Conservation (phyloP, 2,329 filamentous ascomycete species). For the Fusarium sp. region DNA sequence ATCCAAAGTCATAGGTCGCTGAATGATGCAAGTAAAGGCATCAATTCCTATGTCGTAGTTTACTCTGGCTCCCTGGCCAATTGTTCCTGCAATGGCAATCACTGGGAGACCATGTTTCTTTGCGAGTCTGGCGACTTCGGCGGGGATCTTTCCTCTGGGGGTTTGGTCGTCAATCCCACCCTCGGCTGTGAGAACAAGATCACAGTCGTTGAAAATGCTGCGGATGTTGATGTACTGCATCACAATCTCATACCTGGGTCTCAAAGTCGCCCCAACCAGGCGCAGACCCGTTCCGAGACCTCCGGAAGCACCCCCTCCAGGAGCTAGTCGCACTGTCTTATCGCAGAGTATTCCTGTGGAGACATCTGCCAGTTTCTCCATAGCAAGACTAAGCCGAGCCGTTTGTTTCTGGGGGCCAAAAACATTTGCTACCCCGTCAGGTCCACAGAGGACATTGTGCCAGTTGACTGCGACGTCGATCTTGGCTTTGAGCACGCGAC, state of each 20-base stretch:
- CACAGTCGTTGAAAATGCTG: slow-evolving; percentile 61
- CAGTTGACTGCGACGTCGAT: slow-evolving; percentile 68
- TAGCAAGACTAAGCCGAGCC: slow-evolving; percentile 57
- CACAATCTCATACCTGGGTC: slow-evolving; percentile 64
- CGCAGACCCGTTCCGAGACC: slow-evolving; percentile 67
- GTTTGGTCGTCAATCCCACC: slow-evolving; percentile 68
- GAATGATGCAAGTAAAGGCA: slow-evolving; percentile 54
- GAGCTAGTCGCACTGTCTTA: slow-evolving; percentile 54
- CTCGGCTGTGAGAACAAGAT: slow-evolving; percentile 68
- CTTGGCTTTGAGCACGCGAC: slow-evolving; percentile 39
- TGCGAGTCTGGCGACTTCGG: slow-evolving; percentile 65
- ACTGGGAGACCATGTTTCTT: slow-evolving; percentile 62
- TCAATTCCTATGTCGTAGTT: slow-evolving; percentile 55
- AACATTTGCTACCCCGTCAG: slow-evolving; percentile 63
- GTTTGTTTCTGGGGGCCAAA: slow-evolving; percentile 67
- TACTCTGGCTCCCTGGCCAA: slow-evolving; percentile 53
- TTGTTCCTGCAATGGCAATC: slow-evolving; percentile 57
- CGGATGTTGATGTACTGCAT: slow-evolving; percentile 66
- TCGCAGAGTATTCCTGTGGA: slow-evolving; percentile 53
- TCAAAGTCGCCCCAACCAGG: slow-evolving; percentile 62
- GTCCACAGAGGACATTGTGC: slow-evolving; percentile 66
- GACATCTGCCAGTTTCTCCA: slow-evolving; percentile 60
- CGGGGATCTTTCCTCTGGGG: slow-evolving; percentile 67
- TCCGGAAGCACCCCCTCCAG: slow-evolving; percentile 67
- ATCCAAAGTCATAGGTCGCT: slow-evolving; percentile 51